Conservation (phyloP, 495 filamentous ascomycete genomes). For the Penicillium roqueforti region DNA sequence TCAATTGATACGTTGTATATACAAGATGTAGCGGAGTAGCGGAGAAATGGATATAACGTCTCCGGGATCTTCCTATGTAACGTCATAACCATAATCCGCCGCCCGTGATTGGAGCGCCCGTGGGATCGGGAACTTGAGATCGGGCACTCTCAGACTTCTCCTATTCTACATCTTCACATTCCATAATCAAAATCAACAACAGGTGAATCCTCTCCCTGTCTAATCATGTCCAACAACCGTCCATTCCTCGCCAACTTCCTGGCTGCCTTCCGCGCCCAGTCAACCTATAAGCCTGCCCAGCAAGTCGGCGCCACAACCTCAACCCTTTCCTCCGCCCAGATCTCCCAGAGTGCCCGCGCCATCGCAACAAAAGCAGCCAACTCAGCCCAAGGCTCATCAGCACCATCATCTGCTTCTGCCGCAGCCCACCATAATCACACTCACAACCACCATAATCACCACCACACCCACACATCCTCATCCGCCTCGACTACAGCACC, state of each 20-base stretch:
- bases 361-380: conserved; percentile 40
- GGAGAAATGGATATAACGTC: neutral
- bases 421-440: conserved; percentile 9
- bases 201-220: neutral
- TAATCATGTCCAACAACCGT: conserved; percentile 60
- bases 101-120: conserved; percentile 20
- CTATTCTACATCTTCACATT: neutral
- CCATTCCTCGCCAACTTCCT: conserved; percentile 85
- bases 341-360: conserved; percentile 39
- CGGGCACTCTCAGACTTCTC: neutral
- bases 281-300: conserved; percentile 42
- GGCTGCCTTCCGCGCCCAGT: conserved; percentile 70
- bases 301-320: conserved; percentile 20
- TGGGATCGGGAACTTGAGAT: conserved; percentile 7
- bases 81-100: conserved; percentile 26
- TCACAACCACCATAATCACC: conserved; percentile 6
- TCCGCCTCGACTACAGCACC: conserved; percentile 24
- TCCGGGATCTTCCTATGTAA: conserved; percentile 20
- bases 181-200: neutral
- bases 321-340: conserved; percentile 32
- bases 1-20: too few relatives aligned
- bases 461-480: conserved; percentile 14
- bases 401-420: conserved; percentile 8
- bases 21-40: too few relatives aligned
- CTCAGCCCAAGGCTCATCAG: conserved; percentile 13